phyloP scores from a whole-genome alignment of 768 basidiomycete species.

The Lanmaoa rubissima region DNA sequence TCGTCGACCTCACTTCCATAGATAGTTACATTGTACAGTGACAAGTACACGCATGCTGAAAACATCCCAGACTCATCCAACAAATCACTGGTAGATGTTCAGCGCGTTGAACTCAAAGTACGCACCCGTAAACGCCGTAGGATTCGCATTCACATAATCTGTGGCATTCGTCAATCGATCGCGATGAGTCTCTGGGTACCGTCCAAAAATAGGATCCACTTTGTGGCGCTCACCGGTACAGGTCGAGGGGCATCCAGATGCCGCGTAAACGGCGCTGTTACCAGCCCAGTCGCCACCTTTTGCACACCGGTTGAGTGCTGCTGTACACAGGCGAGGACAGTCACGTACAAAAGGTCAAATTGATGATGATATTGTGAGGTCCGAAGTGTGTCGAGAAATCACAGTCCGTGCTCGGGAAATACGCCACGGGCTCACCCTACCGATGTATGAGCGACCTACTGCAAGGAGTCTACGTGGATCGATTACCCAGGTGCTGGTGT shows the following conservation, averaged over 20 bases:
- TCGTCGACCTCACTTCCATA: background rate
- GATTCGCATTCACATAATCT: slow-evolving; percentile 4
- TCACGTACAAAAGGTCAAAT: slow-evolving; percentile 14
- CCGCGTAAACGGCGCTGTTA: slow-evolving; percentile 11
- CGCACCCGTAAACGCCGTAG: background rate
- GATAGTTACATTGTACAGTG: background rate
- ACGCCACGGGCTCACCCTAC: slow-evolving; percentile 57
- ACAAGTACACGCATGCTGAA: background rate
- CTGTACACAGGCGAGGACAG: slow-evolving; percentile 3
- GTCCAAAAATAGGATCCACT: background rate
- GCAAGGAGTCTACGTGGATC: background rate
- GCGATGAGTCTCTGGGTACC: background rate
- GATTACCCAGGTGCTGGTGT: slow-evolving; percentile 21
- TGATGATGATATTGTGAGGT: slow-evolving; percentile 47
- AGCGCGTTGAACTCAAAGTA: slow-evolving; percentile 7
- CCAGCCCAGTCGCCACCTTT: slow-evolving; percentile 27
- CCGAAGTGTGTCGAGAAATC: slow-evolving; percentile 52
- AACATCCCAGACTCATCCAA: background rate
- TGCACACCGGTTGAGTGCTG: background rate
- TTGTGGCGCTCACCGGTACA: slow-evolving; percentile 21
- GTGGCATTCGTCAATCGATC: background rate
- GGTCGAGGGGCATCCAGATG: slow-evolving; percentile 25
- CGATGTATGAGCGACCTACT: background rate
- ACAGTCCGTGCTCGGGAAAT: slow-evolving; percentile 61
- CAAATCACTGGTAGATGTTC: slow-evolving; percentile 1